phyloP scores from a whole-genome alignment of 1,139 yeast species.

The Suhomyces kunorum region DNA sequence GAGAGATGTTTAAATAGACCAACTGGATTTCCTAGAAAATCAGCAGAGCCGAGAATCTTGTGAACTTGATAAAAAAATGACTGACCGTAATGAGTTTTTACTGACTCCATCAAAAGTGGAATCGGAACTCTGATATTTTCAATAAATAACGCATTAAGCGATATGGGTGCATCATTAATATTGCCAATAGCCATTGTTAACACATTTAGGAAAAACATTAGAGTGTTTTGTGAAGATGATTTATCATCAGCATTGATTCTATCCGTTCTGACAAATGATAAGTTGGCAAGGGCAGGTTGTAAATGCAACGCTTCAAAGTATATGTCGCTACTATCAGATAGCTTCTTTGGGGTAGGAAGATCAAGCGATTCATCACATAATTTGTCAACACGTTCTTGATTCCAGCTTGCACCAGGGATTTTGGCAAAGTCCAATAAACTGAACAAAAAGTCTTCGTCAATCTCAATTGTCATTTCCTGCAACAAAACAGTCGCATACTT shows the following conservation, averaged over 20 bases:
- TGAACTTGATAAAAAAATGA: slow-evolving; percentile 91
- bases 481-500: slow-evolving; percentile 87
- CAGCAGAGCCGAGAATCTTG: slow-evolving; percentile 94
- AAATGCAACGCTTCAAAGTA: slow-evolving; percentile 91
- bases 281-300: slow-evolving; percentile 85
- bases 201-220: slow-evolving; percentile 77
- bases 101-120: slow-evolving; percentile 68
- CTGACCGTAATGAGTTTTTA: slow-evolving; percentile 87
- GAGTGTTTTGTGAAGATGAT: slow-evolving; percentile 60
- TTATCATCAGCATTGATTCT: slow-evolving; percentile 62
- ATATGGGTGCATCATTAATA: slow-evolving; percentile 94
- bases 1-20: slow-evolving; percentile 91
- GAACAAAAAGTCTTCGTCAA: slow-evolving; percentile 90
- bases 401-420: slow-evolving; percentile 73
- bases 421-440: slow-evolving; percentile 79
- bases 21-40: slow-evolving; percentile 94
- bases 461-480: slow-evolving; percentile 89
- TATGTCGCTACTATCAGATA: slow-evolving; percentile 66
- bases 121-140: slow-evolving; percentile 89
- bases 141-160: slow-evolving; percentile 79
- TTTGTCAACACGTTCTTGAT: slow-evolving; percentile 46
- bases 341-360: slow-evolving; percentile 69
- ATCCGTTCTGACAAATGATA: slow-evolving; percentile 92
- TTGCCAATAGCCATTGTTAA: slow-evolving; percentile 97
- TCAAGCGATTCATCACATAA: slow-evolving; percentile 64